phyloP scores from a whole-genome alignment of 768 basidiomycete genomes.

The Kwoniella mangroviensis region DNA sequence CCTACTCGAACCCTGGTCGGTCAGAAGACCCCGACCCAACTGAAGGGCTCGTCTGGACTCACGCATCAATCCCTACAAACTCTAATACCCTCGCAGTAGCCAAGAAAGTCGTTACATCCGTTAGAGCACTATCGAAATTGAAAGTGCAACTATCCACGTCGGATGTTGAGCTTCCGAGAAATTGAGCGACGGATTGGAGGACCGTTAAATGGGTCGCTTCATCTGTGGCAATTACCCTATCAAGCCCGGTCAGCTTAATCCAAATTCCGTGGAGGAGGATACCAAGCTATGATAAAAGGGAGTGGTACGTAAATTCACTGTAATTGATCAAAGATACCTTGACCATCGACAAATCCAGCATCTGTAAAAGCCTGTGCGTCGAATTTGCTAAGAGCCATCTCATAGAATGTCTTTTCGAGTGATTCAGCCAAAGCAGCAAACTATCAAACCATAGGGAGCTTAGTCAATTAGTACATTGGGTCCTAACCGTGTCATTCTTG shows the following conservation, averaged over 20 bases:
- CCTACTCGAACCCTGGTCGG: not conserved
- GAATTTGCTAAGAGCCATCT: constrained; percentile 30
- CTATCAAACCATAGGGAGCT: too few relatives aligned
- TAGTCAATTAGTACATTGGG: too few relatives aligned
- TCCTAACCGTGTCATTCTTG: too few relatives aligned
- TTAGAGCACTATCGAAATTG: constrained; percentile 30
- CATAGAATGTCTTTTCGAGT: constrained; percentile 43
- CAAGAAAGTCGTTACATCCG: constrained; percentile 25
- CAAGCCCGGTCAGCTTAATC: too few relatives aligned
- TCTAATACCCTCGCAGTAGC: constrained; percentile 38
- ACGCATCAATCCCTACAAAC: constrained; percentile 40
- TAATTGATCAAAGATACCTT: constrained; percentile 23
- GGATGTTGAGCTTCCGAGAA: constrained; percentile 17
- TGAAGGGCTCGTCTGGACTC: not conserved
- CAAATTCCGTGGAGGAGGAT: too few relatives aligned
- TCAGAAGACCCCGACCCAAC: not conserved
- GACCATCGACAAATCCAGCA: constrained; percentile 27
- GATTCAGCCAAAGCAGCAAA: constrained; percentile 31
- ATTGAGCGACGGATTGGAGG: constrained; percentile 25
- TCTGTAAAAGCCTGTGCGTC: constrained; percentile 26
- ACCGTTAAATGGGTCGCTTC: constrained; percentile 31
- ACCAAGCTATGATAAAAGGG: not conserved
- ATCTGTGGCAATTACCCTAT: constrained; percentile 27
- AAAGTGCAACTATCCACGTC: constrained; percentile 32
- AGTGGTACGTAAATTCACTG: constrained; percentile 3